These are phyloP conservation scores for Penicillium silybi DNA, from an alignment of 495 filamentous ascomycete species.

Conservation along the genomic window DNA sequence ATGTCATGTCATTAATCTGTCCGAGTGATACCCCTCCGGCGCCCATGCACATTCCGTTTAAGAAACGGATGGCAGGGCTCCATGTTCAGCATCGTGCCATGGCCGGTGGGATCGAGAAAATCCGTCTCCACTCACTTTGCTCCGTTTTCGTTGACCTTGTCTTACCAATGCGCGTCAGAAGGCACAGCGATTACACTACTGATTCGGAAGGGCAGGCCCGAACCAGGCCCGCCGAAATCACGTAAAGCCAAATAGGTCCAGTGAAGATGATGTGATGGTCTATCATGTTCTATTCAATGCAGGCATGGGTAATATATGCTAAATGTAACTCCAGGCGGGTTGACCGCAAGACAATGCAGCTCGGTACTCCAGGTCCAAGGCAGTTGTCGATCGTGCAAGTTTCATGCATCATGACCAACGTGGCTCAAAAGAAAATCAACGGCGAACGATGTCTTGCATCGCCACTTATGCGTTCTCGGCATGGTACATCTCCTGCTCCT, in stretches of 20 bases:
- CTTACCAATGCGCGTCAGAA: too few relatives aligned
- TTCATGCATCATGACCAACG: constrained; percentile 8
- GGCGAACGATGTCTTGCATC: neutral
- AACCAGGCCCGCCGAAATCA: neutral
- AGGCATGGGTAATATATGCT: neutral
- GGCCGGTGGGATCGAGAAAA: too few relatives aligned
- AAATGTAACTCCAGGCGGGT: constrained; percentile 2
- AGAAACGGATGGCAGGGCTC: too few relatives aligned
- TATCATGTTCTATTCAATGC: neutral
- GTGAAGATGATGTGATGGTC: neutral
- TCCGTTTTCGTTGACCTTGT: too few relatives aligned
- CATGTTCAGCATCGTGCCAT: too few relatives aligned
- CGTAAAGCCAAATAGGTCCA: too few relatives aligned
- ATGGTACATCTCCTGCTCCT: constrained; percentile 24
- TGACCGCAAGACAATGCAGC: neutral
- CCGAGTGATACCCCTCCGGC: too few relatives aligned
- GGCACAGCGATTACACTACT: too few relatives aligned
- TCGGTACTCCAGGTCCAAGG: constrained; percentile 12
- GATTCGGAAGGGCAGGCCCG: too few relatives aligned
- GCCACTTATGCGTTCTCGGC: constrained; percentile 28
- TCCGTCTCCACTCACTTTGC: too few relatives aligned
- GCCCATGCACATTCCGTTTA: too few relatives aligned
- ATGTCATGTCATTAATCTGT: too few relatives aligned
- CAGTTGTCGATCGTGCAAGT: constrained; percentile 1
- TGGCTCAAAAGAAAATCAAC: neutral